Evolutionary conservation across 305 asterid genomes (phyloP), one percentile per base, ranked within the genome.

Genomic region (Plantago coronopus): DNA sequence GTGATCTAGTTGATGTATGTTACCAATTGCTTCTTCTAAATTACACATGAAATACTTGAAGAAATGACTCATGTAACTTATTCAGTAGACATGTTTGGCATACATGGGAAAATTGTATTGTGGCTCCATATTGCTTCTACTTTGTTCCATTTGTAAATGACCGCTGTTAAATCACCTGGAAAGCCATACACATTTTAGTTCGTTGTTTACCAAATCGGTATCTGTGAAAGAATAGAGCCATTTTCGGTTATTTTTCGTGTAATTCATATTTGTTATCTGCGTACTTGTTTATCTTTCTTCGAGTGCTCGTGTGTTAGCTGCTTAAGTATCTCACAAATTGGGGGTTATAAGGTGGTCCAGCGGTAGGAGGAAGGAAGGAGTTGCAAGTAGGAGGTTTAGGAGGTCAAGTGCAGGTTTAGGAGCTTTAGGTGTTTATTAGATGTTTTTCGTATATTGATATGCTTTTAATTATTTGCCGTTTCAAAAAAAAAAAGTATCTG

Each of bases 291-390:
- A 23, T 53, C 11, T 2, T 25, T 17, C 42, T 22, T 16, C 17
- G 27, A 62, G 47, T 27, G 47, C 53, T 54, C 57, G 63, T 22
- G 59, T 62, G 40, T 46, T 55, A 42, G 63, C 69, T 48, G 60
- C 37, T 68, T 27, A 48, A 27, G 31, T 37, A 53, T 69, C 66
- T 48, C 64, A 55, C 54, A n/a, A n/a, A n/a, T n/a, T n/a, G n/a
- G n/a, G n/a, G n/a, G n/a, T n/a, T n/a, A n/a, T n/a, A n/a, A n/a
- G n/a, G n/a, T n/a, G n/a, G n/a, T n/a, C n/a, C n/a, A n/a, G n/a
- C n/a, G n/a, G n/a, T n/a, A n/a, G n/a, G n/a, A n/a, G n/a, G n/a
- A n/a, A n/a, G n/a, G n/a, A n/a, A n/a, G n/a, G n/a, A n/a, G n/a
- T n/a, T n/a, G n/a, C n/a, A n/a, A n/a, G n/a, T n/a, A n/a, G n/a